A percentile compares a stretch with the other conserved stretches of the same genome.
These are phyloP conservation scores for Hordeum pubiflorum DNA, from an alignment of 202 grass and related monocot species.

Conservation along the genomic window DNA sequence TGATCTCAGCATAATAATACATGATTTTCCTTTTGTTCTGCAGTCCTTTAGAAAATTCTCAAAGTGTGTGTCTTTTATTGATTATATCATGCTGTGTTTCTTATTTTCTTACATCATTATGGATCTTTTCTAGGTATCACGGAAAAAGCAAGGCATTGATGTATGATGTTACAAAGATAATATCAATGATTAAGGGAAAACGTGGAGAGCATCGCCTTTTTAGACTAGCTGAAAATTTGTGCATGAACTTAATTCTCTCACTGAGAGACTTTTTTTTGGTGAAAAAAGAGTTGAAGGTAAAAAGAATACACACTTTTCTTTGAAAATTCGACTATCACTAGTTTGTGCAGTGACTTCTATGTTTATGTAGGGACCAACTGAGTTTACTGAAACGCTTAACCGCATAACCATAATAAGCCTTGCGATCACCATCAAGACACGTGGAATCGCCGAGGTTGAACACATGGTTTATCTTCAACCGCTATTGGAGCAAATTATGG, in stretches of 20 bases:
- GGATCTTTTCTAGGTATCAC: conserved; percentile 57
- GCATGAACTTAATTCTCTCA: conserved; percentile 99
- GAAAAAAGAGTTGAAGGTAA: conserved; percentile 97
- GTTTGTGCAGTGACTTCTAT: neutral
- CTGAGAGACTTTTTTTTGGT: conserved; percentile 95
- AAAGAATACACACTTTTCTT: conserved; percentile 10
- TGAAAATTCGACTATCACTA: conserved; percentile 3
- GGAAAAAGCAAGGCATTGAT: conserved; percentile 98
- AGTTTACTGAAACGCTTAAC: conserved; percentile 98
- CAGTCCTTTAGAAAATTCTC: neutral
- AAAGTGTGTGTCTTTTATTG: neutral
- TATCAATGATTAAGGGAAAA: conserved; percentile 95
- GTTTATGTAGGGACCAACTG: conserved; percentile 74
- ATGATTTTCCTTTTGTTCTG: neutral
- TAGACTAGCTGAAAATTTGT: conserved; percentile 96
- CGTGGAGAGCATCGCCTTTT: conserved; percentile 92
- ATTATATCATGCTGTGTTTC: conserved; percentile 12
- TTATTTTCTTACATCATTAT: neutral
- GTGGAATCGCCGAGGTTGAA: conserved; percentile 94
- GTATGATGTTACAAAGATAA: conserved; percentile 99
- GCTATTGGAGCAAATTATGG: conserved; percentile 97
- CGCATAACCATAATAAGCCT: conserved; percentile 99
- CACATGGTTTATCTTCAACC: conserved; percentile 93
- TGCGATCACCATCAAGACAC: conserved; percentile 96
- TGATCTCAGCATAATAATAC: neutral